A percentile compares a stretch with the other conserved stretches of the same genome.
Conservation (phyloP, 2,329 filamentous ascomycete species). For the Seiridium cupressi region DNA sequence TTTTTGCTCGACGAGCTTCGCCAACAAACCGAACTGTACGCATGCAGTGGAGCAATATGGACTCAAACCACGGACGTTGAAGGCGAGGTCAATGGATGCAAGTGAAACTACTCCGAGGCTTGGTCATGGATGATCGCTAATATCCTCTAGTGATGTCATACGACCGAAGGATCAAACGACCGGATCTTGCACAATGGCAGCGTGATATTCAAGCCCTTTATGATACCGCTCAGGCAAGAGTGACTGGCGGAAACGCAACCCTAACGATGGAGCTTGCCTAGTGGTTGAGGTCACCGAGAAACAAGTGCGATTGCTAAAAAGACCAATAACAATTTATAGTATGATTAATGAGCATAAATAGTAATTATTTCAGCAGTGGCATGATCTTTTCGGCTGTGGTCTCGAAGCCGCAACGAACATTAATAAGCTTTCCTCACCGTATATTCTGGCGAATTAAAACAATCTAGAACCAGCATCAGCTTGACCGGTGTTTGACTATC, state of each 20-base stretch:
- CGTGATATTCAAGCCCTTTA: constrained; percentile 59
- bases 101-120: neutral
- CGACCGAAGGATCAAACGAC: constrained; percentile 59
- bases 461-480: too few species aligned
- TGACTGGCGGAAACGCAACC: neutral
- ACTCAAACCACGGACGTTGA: constrained; percentile 76
- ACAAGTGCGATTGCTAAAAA: neutral
- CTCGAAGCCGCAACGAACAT: too few species aligned
- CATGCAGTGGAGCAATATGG: constrained; percentile 68
- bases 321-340: neutral
- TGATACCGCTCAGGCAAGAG: constrained; percentile 42
- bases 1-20: constrained; percentile 59
- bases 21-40: constrained; percentile 57
- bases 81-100: constrained; percentile 66
- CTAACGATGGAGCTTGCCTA: neutral
- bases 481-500: too few species aligned
- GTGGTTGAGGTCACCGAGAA: neutral
- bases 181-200: constrained; percentile 57
- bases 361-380: neutral
- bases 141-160: constrained; percentile 54
- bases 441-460: neutral
- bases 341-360: neutral
- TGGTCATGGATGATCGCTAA: neutral
- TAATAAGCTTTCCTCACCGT: neutral
- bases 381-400: neutral